phyloP scores from a whole-genome alignment of 441 rosid genomes.

The Melastoma candidum region DNA sequence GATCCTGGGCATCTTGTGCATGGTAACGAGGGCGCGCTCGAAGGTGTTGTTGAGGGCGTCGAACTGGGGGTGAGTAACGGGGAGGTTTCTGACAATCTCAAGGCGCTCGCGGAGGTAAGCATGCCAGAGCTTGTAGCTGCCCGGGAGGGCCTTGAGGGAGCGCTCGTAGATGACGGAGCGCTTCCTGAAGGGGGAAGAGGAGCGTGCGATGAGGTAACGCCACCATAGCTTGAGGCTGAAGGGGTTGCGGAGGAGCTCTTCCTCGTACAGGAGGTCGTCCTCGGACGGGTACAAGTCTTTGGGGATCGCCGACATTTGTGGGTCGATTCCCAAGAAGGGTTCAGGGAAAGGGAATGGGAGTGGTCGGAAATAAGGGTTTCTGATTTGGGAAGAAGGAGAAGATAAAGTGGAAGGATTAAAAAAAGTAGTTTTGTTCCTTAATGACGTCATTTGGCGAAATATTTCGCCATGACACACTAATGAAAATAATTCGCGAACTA shows the following conservation, averaged over 20 bases:
- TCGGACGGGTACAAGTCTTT: slow-evolving; percentile 71
- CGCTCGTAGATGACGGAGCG: slow-evolving; percentile 77
- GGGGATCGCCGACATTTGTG: slow-evolving; percentile 42
- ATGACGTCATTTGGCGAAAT: no score
- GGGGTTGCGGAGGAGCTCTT: slow-evolving; percentile 73
- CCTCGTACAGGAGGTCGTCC: slow-evolving; percentile 77
- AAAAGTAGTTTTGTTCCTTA: no score
- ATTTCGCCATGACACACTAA: no score
- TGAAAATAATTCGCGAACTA: no score
- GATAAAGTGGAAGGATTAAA: no score
- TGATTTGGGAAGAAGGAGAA: no score
- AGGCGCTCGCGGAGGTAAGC: slow-evolving; percentile 82
- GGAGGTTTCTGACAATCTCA: slow-evolving; percentile 57
- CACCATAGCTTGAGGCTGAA: slow-evolving; percentile 87
- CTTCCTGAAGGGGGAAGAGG: slow-evolving; percentile 58
- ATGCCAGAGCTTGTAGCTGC: slow-evolving; percentile 83
- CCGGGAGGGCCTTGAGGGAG: slow-evolving; percentile 76
- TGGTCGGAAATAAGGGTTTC: no score
- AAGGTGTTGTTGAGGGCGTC: slow-evolving; percentile 79
- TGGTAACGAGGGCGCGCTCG: slow-evolving; percentile 77
- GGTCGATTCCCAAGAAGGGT: background rate
- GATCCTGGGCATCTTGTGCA: slow-evolving; percentile 94
- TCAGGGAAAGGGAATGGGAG: no score
- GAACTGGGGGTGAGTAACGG: slow-evolving; percentile 53
- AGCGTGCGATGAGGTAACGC: slow-evolving; percentile 71